Evolutionary conservation across 345 rosid genomes (phyloP).

Genomic region (Cardamine chenopodiifolia): DNA sequence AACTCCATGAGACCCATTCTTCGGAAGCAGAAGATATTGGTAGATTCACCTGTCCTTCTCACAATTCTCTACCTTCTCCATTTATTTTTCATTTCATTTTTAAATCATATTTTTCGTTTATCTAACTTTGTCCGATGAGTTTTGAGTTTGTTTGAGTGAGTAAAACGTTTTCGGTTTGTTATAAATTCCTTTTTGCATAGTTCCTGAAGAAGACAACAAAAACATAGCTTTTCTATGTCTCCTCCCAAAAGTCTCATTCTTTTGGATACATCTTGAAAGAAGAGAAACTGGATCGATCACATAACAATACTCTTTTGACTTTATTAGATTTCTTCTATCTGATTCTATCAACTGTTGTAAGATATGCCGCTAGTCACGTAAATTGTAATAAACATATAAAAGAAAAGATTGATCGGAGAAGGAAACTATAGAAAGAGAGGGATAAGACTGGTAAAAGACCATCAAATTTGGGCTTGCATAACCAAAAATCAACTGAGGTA

Average conservation of each 20-base stretch:
- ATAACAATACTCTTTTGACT: conserved; percentile 28
- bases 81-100: conserved; percentile 10
- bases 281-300: not conserved
- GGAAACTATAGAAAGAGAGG: conserved; percentile 29
- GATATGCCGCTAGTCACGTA: conserved; percentile 1
- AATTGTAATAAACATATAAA: not conserved
- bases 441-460: not conserved
- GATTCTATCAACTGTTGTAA: conserved; percentile 1
- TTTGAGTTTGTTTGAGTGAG: conserved; percentile 24
- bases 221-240: conserved; percentile 5
- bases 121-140: conserved; percentile 9
- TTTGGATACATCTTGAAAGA: conserved; percentile 7
- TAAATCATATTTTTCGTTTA: not conserved
- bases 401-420: not conserved
- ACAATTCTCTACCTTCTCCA: conserved; percentile 40
- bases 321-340: not conserved
- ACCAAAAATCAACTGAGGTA: not conserved
- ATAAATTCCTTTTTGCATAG: not conserved
- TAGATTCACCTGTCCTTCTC: conserved; percentile 43
- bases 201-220: conserved; percentile 20
- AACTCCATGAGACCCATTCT: conserved; percentile 41
- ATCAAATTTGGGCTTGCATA: not conserved
- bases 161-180: not conserved
- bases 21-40: conserved; percentile 22
- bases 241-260: not conserved